Evolutionary conservation across 2,329 filamentous ascomycete species (phyloP), one percentile per base, ranked within the genome.

Genomic region (Hypomyces rosellus): DNA sequence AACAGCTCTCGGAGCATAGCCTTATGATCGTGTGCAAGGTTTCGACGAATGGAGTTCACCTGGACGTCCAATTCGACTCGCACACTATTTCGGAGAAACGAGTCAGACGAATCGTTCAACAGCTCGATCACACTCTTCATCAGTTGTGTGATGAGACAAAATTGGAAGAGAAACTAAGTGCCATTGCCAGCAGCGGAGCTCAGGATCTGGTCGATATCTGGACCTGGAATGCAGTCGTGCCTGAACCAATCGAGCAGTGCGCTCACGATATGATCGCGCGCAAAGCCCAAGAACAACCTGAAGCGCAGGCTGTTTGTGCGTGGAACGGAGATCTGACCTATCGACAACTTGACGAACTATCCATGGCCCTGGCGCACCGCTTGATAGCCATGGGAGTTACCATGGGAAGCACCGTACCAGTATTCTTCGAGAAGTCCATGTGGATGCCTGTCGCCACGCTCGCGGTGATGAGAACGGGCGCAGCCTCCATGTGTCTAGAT

Each of bases 361-460:
- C 51, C 4, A 54, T 38, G 36, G 34, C 15, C 2, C 30, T 54
- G 4, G 48, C 51, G 9, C 36, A 41, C 16, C 45, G 22, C 8
- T 40, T 52, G 3, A 5, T 47, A 5, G 38, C 44, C 13, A 20
- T 25, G 22, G 48, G 41, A 5, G 20, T 54, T 6, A n/a, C 4
- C 8, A 38, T 41, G 16, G 48, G 38, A 7, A n/a, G 20, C 16
- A 20, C 30, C 13, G 48, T 48, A 11, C 34, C 46, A 12, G 34
- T 50, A 8, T 51, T 34, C 14, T 43, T 43, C 14, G 40, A 43
- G 1, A 43, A 43, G 20, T 43, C 40, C 20, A 7, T 25, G n/a
- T 56, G 53, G 53, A 45, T 45, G 7, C 18, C 52, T 14, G 54
- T 56, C 16, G 25, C 53, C 8, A 45, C 49, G 18, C 25, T 56